phyloP scores from a whole-genome alignment of 2,329 filamentous ascomycete species.

The Knufia fluminis region DNA sequence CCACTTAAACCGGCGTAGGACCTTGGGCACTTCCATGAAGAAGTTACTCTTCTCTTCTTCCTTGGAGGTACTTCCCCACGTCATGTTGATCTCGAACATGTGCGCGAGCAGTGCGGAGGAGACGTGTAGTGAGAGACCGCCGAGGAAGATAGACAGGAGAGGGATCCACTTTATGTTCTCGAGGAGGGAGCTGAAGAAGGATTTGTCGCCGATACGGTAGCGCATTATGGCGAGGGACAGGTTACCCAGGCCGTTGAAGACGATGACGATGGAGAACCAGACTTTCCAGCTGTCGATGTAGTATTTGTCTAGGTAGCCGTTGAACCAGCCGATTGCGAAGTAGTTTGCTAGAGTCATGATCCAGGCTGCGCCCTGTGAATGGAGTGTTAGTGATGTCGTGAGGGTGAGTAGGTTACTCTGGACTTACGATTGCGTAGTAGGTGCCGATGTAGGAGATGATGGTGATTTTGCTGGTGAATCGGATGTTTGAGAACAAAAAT shows the following conservation, averaged over 20 bases:
- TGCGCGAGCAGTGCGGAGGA: constrained; percentile 68
- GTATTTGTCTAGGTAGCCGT: constrained; percentile 56
- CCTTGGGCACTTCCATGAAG: constrained; percentile 72
- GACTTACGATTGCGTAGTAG: background rate
- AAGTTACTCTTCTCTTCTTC: constrained; percentile 68
- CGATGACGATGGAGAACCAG: constrained; percentile 51
- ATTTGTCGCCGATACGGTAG: constrained; percentile 49
- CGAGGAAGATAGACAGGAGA: constrained; percentile 65
- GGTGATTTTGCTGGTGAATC: constrained; percentile 53
- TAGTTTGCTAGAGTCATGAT: constrained; percentile 59
- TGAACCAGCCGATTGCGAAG: constrained; percentile 61
- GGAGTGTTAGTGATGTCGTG: background rate
- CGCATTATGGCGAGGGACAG: constrained; percentile 52
- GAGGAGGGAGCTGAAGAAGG: constrained; percentile 41
- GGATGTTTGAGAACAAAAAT: constrained; percentile 56
- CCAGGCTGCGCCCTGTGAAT: constrained; percentile 46
- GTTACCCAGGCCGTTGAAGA: constrained; percentile 56
- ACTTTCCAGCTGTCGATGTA: constrained; percentile 59
- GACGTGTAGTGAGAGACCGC: constrained; percentile 60
- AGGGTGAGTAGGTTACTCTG: background rate
- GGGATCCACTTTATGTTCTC: constrained; percentile 56
- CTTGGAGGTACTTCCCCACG: constrained; percentile 75
- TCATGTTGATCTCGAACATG: constrained; percentile 79
- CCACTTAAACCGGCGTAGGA: constrained; percentile 69
- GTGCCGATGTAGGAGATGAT: constrained; percentile 55